These are phyloP conservation scores for Leptodontidium sp. DNA, from an alignment of 2,329 filamentous ascomycete species.

Conservation along the genomic window DNA sequence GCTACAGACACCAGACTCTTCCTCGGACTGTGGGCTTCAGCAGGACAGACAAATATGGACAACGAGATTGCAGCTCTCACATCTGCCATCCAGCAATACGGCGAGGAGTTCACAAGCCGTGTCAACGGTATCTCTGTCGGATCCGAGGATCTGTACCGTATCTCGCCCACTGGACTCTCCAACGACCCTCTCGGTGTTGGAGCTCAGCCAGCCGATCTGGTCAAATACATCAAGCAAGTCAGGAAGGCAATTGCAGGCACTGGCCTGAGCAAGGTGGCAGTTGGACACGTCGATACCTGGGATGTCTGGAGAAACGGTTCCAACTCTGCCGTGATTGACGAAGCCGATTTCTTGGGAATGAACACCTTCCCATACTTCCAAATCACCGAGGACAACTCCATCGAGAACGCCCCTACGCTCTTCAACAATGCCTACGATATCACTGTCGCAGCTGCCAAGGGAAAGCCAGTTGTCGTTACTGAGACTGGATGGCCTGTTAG, in stretches of 20 bases:
- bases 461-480: slow-evolving; percentile 24
- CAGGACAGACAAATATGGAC: slow-evolving; percentile 58
- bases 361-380: slow-evolving; percentile 82
- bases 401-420: slow-evolving; percentile 17
- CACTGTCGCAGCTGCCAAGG: slow-evolving; percentile 17
- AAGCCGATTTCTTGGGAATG: slow-evolving; percentile 79
- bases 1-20: slow-evolving; percentile 78
- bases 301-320: slow-evolving; percentile 75
- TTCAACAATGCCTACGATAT: slow-evolving; percentile 20
- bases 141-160: slow-evolving; percentile 84
- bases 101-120: slow-evolving; percentile 66
- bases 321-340: slow-evolving; percentile 73
- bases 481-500: slow-evolving; percentile 25
- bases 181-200: slow-evolving; percentile 53
- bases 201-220: slow-evolving; percentile 65
- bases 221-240: slow-evolving; percentile 74
- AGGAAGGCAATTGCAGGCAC: slow-evolving; percentile 70
- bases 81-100: slow-evolving; percentile 72
- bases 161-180: slow-evolving; percentile 60
- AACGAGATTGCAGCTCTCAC: slow-evolving; percentile 78
- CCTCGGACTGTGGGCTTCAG: slow-evolving; percentile 76
- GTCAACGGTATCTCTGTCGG: slow-evolving; percentile 85
- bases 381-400: slow-evolving; percentile 30
- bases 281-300: slow-evolving; percentile 92
- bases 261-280: slow-evolving; percentile 59